phyloP scores from a whole-genome alignment of 2,329 filamentous ascomycete species.

The Onygenales sp. region DNA sequence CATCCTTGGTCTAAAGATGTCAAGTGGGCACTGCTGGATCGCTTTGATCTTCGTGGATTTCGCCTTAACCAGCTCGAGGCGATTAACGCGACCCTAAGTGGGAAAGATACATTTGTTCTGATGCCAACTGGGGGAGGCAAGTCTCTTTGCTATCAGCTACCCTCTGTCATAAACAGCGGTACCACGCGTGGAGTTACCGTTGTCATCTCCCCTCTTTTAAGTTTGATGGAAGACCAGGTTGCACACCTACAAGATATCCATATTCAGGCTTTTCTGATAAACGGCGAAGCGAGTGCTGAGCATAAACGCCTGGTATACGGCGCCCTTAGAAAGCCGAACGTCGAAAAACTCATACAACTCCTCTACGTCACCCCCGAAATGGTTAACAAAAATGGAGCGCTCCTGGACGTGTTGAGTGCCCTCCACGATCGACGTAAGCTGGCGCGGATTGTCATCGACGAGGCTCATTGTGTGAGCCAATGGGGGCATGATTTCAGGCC shows the following conservation, averaged over 20 bases:
- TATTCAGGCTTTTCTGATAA: conserved; percentile 74
- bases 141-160: conserved; percentile 91
- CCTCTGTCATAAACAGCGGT: conserved; percentile 71
- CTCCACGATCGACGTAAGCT: conserved; percentile 65
- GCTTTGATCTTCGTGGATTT: conserved; percentile 79
- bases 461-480: conserved; percentile 98
- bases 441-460: conserved; percentile 89
- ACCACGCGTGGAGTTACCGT: conserved; percentile 79
- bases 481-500: conserved; percentile 98
- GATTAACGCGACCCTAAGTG: conserved; percentile 82
- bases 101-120: conserved; percentile 84
- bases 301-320: conserved; percentile 59
- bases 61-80: conserved; percentile 87
- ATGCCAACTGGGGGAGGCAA: conserved; percentile 99
- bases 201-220: conserved; percentile 88
- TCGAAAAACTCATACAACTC: conserved; percentile 71
- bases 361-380: conserved; percentile 97
- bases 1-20: conserved; percentile 82
- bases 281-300: conserved; percentile 58
- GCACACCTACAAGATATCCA: conserved; percentile 64
- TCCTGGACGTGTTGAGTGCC: conserved; percentile 55
- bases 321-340: conserved; percentile 51
- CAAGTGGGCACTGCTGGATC: conserved; percentile 65
- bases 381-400: conserved; percentile 68
- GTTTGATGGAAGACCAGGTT: conserved; percentile 96